Conservation (phyloP, 495 filamentous ascomycete species). For the Xylaria castorea region DNA sequence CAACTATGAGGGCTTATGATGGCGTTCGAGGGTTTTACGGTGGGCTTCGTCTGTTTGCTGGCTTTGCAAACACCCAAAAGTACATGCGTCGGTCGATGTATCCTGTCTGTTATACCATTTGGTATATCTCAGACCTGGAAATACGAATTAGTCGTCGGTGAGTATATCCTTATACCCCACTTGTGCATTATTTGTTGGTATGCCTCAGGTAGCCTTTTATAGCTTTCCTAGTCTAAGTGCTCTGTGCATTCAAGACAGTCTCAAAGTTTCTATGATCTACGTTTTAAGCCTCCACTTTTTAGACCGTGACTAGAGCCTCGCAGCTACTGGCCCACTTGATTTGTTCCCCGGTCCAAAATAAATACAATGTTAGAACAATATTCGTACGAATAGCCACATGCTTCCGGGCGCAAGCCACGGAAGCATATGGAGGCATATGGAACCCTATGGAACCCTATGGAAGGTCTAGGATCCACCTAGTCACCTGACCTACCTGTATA, state of each 20-base stretch:
- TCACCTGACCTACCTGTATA: too few species aligned
- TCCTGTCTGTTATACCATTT: conserved; percentile 2
- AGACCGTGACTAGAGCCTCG: not conserved
- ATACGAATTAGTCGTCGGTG: conserved; percentile 22
- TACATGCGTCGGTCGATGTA: conserved; percentile 3
- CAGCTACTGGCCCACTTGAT: not conserved
- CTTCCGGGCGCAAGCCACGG: too few species aligned
- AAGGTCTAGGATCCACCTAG: too few species aligned
- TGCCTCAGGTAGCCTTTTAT: conserved; percentile 14
- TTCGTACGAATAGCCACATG: too few species aligned
- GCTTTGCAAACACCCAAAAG: conserved; percentile 6
- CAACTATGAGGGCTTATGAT: conserved; percentile 43
- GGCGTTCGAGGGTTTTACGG: conserved; percentile 37
- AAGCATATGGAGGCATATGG: too few species aligned
- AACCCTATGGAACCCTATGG: too few species aligned
- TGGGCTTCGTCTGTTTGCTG: conserved; percentile 25
- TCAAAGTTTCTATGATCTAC: not conserved
- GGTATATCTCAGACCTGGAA: conserved; percentile 17
- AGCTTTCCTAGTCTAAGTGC: not conserved
- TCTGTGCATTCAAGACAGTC: not conserved
- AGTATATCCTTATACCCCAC: conserved; percentile 26
- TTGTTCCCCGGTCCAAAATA: not conserved
- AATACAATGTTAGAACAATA: too few species aligned
- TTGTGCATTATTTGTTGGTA: conserved; percentile 16
- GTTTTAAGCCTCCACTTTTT: not conserved